Base-by-base conservation (phyloP, 2,329 filamentous ascomycete species). In the Beauveria bassiana region DNA sequence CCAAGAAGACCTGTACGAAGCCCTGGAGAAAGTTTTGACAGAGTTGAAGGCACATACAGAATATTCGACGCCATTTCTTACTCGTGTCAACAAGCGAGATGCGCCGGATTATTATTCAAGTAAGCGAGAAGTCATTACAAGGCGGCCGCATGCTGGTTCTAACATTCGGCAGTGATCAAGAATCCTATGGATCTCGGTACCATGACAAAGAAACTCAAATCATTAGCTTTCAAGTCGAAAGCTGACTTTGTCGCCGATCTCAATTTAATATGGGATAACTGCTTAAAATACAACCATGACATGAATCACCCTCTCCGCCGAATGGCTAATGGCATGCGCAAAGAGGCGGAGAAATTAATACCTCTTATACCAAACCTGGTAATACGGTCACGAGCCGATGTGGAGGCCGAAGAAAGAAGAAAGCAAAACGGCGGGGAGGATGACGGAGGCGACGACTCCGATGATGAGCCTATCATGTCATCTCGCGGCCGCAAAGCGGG, bases 381-480 rank as follows among this genome's bases (percentile, higher is more conserved):
- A 26, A 91, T 99, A 65, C 85, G 92, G 65, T 91, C 96, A 66
- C 88, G 95, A 64, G 95, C 93, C 20, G 95, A 98, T 72, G 92
- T 98, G 7, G 95, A 99, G 75, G 90, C 90, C 18, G 90, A 95
- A 68, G 86, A 89, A 73, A 85, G 93, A 59, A 84, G 92, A 64
- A 89, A 95, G 71, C 91, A 96, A 68, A 90, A 93, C 64, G 92
- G 95, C 56, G 88, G 88, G 51, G 89, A 91, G 64, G 86, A 91
- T 65, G 91, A 93, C 67, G 90, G 82, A 45, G 90, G 84, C 31
- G 93, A 97, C 63, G 93, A 97, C 73, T 96, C 92, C 67, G 93
- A 98, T 69, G 93, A 98, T 71, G 93, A 96, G 74, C 95, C 95
- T 9, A 98, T 99, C 70, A 98, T 98, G 90, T 95, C 95, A 62